Percentiles rank a stretch among this genome's conserved stretches.
Conservation (phyloP, 495 filamentous ascomycete species). For the Neurospora cerealis region DNA sequence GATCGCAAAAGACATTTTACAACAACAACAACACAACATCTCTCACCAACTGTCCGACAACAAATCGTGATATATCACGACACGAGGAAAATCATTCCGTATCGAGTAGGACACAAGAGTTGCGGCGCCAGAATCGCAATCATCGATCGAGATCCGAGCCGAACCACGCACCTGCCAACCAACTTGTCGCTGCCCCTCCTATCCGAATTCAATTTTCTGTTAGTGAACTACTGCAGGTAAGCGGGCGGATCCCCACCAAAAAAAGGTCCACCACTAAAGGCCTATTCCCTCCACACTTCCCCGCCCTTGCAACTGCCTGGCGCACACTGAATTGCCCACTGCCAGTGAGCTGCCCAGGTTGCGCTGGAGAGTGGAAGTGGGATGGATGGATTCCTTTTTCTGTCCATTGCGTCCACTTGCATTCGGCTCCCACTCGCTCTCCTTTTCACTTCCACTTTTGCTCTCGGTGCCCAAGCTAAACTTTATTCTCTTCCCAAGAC, state of each 20-base stretch:
- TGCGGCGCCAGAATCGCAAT: background rate
- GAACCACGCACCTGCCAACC: background rate
- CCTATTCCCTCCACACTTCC: background rate
- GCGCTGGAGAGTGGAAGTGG: background rate
- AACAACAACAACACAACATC: background rate
- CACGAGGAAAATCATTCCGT: background rate
- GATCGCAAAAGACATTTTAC: background rate
- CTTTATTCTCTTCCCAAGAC: background rate
- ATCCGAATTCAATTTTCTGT: background rate
- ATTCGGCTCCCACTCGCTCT: background rate
- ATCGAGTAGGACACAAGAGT: background rate
- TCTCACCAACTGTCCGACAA: background rate
- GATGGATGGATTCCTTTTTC: background rate
- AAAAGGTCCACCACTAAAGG: background rate
- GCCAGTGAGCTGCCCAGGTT: background rate
- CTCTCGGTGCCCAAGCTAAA: background rate
- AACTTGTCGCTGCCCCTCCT: background rate
- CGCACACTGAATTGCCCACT: background rate
- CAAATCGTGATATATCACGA: background rate
- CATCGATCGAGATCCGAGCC: background rate
- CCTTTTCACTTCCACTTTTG: background rate
- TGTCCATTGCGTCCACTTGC: background rate
- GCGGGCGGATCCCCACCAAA: constrained; percentile 5
- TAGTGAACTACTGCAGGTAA: constrained; percentile 14
- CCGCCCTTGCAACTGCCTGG: background rate